phyloP scores from a whole-genome alignment of 306 rosid species.

The Oemleria cerasiformis region DNA sequence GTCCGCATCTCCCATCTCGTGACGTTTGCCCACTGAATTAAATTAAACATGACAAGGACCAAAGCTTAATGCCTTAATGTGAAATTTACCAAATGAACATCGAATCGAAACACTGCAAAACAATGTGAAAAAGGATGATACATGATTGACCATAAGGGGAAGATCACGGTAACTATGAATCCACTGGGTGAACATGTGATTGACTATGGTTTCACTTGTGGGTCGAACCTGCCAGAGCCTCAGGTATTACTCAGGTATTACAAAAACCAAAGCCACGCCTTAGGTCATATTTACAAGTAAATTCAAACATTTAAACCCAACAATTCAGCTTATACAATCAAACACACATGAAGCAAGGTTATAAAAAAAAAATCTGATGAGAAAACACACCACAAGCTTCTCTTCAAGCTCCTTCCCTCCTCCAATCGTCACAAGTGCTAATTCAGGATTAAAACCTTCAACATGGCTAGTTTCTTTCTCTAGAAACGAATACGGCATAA shows the following conservation, averaged over 20 bases:
- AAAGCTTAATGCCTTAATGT: constrained; percentile 9
- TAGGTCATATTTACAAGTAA: constrained; percentile 41
- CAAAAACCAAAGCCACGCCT: constrained; percentile 81
- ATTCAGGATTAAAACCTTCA: constrained; percentile 88
- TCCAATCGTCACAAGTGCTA: constrained; percentile 80
- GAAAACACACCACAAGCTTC: constrained; percentile 69
- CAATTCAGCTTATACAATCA: neutral
- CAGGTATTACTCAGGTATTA: constrained; percentile 75
- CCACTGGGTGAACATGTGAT: constrained; percentile 97
- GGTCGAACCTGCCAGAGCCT: constrained; percentile 97
- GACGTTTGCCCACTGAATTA: constrained; percentile 83
- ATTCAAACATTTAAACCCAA: neutral
- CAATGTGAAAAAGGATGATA: constrained; percentile 20
- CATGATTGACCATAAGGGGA: constrained; percentile 89
- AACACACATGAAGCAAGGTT: neutral
- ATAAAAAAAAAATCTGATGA: too few species aligned
- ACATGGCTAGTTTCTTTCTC: constrained; percentile 98
- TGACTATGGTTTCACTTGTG: constrained; percentile 89
- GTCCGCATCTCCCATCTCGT: constrained; percentile 97
- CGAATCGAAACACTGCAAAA: constrained; percentile 1
- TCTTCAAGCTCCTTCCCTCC: constrained; percentile 97
- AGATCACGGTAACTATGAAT: constrained; percentile 93
- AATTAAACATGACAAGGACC: constrained; percentile 19
- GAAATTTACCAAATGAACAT: neutral
- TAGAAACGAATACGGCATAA: constrained; percentile 84